These are phyloP conservation scores for Prototheca stagnorum DNA, from an alignment of 163 green algal genomes.

Conservation along the genomic window DNA sequence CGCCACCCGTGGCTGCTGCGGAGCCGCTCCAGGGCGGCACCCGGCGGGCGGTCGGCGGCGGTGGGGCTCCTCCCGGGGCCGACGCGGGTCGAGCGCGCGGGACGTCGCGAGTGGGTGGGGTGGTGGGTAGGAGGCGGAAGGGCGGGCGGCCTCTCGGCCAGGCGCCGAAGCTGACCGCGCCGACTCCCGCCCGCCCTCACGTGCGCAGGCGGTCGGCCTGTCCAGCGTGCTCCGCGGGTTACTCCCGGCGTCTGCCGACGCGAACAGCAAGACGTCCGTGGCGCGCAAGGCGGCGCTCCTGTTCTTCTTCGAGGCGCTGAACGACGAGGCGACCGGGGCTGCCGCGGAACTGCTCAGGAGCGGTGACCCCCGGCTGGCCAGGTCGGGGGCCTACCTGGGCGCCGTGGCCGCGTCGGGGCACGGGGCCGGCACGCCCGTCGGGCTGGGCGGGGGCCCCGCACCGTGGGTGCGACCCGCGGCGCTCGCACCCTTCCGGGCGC, in stretches of 20 bases:
- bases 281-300: background rate
- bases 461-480: constrained; percentile 8
- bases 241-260: background rate
- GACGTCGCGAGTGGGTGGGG: too few species aligned
- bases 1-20: too few species aligned
- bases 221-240: background rate
- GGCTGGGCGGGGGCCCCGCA: background rate
- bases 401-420: background rate
- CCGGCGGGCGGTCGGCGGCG: too few species aligned
- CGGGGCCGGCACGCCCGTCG: background rate
- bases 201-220: background rate
- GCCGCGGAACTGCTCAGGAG: background rate
- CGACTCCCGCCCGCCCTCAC: too few species aligned
- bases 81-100: too few species aligned
- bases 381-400: background rate
- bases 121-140: too few species aligned
- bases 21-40: too few species aligned
- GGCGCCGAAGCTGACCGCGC: too few species aligned
- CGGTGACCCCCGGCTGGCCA: background rate
- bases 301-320: constrained; percentile 1
- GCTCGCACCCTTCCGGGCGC: constrained; percentile 20
- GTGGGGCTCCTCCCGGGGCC: too few species aligned
- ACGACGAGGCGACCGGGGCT: background rate
- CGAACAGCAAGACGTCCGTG: background rate
- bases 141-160: too few species aligned